These are phyloP conservation scores for Pseudocercospora macadamiae DNA, from an alignment of 2,329 filamentous ascomycete genomes.

Conservation along the genomic window DNA sequence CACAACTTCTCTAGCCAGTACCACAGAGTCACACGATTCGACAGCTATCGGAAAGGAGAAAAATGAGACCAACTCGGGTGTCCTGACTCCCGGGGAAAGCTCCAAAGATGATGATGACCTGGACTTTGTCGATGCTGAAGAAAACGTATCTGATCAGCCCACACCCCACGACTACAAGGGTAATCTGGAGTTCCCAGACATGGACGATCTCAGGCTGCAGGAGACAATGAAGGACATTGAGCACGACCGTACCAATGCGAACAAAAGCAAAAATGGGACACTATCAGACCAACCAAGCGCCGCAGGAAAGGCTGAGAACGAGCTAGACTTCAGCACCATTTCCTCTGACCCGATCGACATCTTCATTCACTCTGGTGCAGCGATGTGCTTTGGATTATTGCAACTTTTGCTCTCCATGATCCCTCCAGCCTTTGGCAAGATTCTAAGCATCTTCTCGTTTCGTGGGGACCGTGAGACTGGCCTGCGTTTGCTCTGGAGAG, in stretches of 20 bases:
- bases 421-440: conserved; percentile 83
- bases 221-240: conserved; percentile 26
- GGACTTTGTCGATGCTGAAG: conserved; percentile 62
- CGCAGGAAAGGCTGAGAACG: conserved; percentile 40
- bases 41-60: conserved; percentile 10
- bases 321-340: conserved; percentile 66
- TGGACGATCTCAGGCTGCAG: conserved; percentile 30
- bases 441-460: conserved; percentile 89
- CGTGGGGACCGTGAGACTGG: conserved; percentile 83
- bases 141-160: conserved; percentile 49
- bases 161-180: conserved; percentile 55
- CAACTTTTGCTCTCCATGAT: conserved; percentile 89
- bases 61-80: conserved; percentile 21
- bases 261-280: conserved; percentile 3
- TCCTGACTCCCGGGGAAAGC: conserved; percentile 27
- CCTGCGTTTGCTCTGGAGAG: conserved; percentile 85
- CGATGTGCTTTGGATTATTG: conserved; percentile 86
- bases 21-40: conserved; percentile 1
- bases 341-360: conserved; percentile 72
- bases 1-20: conserved; percentile 4
- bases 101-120: conserved; percentile 42
- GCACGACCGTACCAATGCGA: background rate
- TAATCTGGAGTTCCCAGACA: conserved; percentile 42
- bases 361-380: conserved; percentile 86
- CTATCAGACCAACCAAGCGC: conserved; percentile 5